Conservation (phyloP, 1,284 basidiomycete species). For the Vanrija sp. region DNA sequence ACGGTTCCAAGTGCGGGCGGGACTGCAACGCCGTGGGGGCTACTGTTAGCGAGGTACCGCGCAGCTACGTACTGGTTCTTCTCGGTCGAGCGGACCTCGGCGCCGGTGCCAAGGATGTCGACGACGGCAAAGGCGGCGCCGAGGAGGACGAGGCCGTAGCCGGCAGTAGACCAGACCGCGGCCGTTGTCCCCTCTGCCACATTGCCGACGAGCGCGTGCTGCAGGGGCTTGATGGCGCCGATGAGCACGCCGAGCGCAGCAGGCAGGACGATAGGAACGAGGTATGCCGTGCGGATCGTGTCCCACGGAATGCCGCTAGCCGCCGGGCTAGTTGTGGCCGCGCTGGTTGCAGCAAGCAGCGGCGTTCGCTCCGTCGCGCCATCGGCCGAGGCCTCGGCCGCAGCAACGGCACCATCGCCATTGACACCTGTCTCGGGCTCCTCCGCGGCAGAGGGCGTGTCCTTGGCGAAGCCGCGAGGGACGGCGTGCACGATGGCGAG, state of each 20-base stretch:
- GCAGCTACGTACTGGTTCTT: constrained; percentile 13
- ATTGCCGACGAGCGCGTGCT: constrained; percentile 24
- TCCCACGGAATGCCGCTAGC: too few relatives aligned
- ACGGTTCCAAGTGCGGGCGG: constrained; percentile 42
- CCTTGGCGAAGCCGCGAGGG: too few relatives aligned
- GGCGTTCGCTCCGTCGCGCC: too few relatives aligned
- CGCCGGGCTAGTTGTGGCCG: too few relatives aligned
- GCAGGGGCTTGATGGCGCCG: constrained; percentile 35
- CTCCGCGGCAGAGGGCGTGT: too few relatives aligned
- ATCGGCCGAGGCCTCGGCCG: too few relatives aligned
- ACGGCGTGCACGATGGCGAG: neutral
- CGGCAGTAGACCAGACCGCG: constrained; percentile 28
- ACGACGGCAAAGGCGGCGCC: constrained; percentile 34
- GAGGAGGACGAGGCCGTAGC: constrained; percentile 24
- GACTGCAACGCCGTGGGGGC: constrained; percentile 24
- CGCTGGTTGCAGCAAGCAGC: too few relatives aligned
- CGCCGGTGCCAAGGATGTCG: constrained; percentile 35
- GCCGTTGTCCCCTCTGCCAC: constrained; percentile 6
- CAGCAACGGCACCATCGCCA: too few relatives aligned
- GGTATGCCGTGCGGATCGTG: neutral
- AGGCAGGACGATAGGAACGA: constrained; percentile 20
- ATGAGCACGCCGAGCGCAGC: constrained; percentile 32
- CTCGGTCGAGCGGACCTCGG: constrained; percentile 27
- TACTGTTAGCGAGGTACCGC: neutral
- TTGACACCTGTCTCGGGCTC: too few relatives aligned